Evolutionary conservation across 2,329 filamentous ascomycete species (phyloP), one percentile per base, ranked within the genome.

Genomic region (Clarireedia monteithiana): DNA sequence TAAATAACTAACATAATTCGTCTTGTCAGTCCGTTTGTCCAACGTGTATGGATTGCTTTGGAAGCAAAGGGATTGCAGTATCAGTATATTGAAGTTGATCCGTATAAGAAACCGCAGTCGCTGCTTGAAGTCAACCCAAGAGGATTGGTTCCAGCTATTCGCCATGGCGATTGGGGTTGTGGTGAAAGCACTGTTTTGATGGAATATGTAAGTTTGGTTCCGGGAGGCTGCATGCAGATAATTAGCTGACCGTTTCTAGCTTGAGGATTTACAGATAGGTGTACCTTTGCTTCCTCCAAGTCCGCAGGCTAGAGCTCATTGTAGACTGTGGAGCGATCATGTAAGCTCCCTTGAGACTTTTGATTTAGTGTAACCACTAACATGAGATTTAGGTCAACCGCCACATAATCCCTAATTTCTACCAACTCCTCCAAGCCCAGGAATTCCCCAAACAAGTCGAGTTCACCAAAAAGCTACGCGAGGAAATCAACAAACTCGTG

Each of bases 1-100:
- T 15, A 45, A 23, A 38, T 36, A 14, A 50, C 56, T 63, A 48
- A 60, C 45, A 52, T 45, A 15, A 27, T 52, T 24, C 26, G 42
- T 30, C 50, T 34, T 34, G 30, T 9, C 39, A 69, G 86, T 66
- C 89, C 89, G 26, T 94, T 92, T 68, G 89, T 90, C 1, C 89
- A 95, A 68, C 83, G 89, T 17, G 87, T 94, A 26, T 95, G 90
- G 90, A 94, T 95, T 61, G 87, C 89, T 1, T 77, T 95, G 38
- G 89, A 95, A 69, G 77, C 84, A 64, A 94, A 94, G 69, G 79
- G 82, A 17, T 77, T 94, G 7, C 74, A 81, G 39, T 95, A 95
- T 67, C 88, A 95, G 68, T 95, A 95, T 70, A 85, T 90, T 64
- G 90, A 95, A 71, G 84, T 89, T 47, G 87, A 95, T 66, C 87